phyloP scores from a whole-genome alignment of 2,329 filamentous ascomycete species.

The Claviceps sorghi region DNA sequence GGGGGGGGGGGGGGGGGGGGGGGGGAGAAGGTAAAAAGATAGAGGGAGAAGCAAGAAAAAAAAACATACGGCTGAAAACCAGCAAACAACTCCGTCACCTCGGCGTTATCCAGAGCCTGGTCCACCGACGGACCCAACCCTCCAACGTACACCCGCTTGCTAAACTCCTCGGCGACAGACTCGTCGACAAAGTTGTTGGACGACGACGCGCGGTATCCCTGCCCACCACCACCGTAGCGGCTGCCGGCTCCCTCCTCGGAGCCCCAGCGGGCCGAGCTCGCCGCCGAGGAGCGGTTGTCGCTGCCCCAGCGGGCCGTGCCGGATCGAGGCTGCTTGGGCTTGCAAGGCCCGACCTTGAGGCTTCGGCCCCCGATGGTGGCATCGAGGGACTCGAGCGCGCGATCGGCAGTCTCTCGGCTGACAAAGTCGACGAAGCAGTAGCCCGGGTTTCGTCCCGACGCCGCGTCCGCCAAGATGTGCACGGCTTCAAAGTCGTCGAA shows the following conservation, averaged over 20 bases:
- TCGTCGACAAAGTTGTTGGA: not conserved
- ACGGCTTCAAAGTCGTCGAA: conserved; percentile 35
- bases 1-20: no score
- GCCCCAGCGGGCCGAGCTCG: not conserved
- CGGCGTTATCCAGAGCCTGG: conserved; percentile 29
- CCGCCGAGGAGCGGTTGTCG: conserved; percentile 1
- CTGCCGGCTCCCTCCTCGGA: no score
- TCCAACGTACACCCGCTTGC: conserved; percentile 33
- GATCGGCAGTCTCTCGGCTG: conserved; percentile 39
- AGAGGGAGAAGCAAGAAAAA: no score
- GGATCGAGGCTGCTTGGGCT: conserved; percentile 30
- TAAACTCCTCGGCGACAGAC: not conserved
- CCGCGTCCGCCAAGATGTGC: conserved; percentile 54
- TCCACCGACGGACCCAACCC: conserved; percentile 34
- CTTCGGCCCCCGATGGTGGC: conserved; percentile 40
- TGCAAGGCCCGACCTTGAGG: conserved; percentile 50
- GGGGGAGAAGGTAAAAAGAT: no score
- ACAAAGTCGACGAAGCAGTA: conserved; percentile 55
- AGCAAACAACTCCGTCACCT: conserved; percentile 32
- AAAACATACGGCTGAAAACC: conserved; percentile 24
- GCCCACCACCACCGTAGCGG: no score
- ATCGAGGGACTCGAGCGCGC: conserved; percentile 37
- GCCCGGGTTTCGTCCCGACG: conserved; percentile 53
- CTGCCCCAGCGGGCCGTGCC: not conserved
- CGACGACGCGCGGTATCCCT: no score